Conservation (phyloP, 2,329 filamentous ascomycete species). For the Amauroascus verrucosus region DNA sequence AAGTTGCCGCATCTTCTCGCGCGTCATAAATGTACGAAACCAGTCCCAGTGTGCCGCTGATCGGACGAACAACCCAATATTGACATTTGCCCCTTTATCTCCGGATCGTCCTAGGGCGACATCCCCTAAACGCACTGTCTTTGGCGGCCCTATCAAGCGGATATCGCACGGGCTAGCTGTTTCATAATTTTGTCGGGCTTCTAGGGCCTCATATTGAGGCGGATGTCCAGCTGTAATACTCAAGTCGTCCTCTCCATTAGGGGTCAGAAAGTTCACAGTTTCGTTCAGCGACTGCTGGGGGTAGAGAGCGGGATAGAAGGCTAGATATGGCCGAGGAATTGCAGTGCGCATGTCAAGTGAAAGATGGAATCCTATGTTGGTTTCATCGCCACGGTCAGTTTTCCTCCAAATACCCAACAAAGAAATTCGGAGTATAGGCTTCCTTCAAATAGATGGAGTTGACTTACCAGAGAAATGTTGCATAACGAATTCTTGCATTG, state of each 20-base stretch:
- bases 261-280: slow-evolving; percentile 19
- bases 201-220: slow-evolving; percentile 16
- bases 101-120: slow-evolving; percentile 37
- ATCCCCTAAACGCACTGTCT: slow-evolving; percentile 33
- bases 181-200: slow-evolving; percentile 19
- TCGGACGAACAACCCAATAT: slow-evolving; percentile 33
- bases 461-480: slow-evolving; percentile 33
- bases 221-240: slow-evolving; percentile 16
- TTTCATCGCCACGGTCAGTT: background rate
- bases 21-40: slow-evolving; percentile 35
- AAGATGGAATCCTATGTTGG: slow-evolving; percentile 30
- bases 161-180: slow-evolving; percentile 17
- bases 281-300: slow-evolving; percentile 24
- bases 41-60: slow-evolving; percentile 24
- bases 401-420: background rate
- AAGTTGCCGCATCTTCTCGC: slow-evolving; percentile 29
- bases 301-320: slow-evolving; percentile 34
- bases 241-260: slow-evolving; percentile 11
- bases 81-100: slow-evolving; percentile 35
- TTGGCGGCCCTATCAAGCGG: slow-evolving; percentile 22
- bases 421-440: no score
- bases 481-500: slow-evolving; percentile 31
- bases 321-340: slow-evolving; percentile 33
- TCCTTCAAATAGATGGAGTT: no score
- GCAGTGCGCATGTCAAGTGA: slow-evolving; percentile 36